Conservation (phyloP, 306 rosid genomes). For the Morella rubra region DNA sequence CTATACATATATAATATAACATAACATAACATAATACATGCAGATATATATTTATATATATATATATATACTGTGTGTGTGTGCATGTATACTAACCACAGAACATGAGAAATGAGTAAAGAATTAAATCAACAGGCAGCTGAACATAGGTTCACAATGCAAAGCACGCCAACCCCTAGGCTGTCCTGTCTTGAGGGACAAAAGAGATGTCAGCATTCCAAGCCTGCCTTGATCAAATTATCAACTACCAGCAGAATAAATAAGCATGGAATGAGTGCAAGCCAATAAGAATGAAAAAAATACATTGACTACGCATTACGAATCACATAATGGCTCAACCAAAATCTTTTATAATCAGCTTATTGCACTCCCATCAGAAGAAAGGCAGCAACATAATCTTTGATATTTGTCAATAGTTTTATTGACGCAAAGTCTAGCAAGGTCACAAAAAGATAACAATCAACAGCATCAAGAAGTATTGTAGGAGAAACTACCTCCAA, state of each 20-base stretch:
- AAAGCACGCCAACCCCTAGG: neutral
- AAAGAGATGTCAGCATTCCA: neutral
- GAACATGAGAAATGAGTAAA: neutral
- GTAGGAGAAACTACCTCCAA: neutral
- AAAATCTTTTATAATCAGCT: neutral
- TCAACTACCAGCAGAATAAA: neutral
- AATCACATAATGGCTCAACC: neutral
- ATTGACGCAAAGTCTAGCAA: neutral
- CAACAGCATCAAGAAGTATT: constrained; percentile 15
- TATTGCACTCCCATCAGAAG: neutral
- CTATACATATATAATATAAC: neutral
- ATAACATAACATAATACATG: neutral
- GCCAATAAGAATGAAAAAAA: neutral
- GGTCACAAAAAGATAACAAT: constrained; percentile 21
- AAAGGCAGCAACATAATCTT: neutral
- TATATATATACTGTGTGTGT: too few relatives aligned
- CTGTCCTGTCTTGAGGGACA: neutral
- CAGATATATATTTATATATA: too few relatives aligned
- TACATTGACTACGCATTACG: neutral
- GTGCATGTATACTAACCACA: too few relatives aligned
- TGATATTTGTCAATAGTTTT: neutral
- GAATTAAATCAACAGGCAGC: neutral
- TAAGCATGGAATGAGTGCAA: neutral
- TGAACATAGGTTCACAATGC: neutral
- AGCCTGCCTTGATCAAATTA: neutral